These are phyloP conservation scores for Phytophthora sansomeana DNA, from an alignment of 352 stramenopile genomes.

Conservation along the genomic window DNA sequence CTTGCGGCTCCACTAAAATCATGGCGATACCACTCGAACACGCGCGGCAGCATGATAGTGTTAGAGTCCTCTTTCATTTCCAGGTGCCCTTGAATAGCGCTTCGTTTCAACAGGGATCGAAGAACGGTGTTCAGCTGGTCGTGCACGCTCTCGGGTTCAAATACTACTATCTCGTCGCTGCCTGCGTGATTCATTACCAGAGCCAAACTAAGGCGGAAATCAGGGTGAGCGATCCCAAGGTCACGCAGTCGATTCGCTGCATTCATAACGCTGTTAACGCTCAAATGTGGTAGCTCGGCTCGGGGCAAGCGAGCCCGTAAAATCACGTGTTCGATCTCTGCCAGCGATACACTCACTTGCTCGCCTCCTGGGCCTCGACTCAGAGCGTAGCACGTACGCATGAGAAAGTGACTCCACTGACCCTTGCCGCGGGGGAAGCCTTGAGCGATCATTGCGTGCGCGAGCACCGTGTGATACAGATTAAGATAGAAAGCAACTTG, in stretches of 20 bases:
- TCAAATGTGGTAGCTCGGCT: slow-evolving; percentile 58
- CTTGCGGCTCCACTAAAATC: slow-evolving; percentile 54
- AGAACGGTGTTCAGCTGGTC: slow-evolving; percentile 77
- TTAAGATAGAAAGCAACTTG: slow-evolving; percentile 84
- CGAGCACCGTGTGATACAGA: slow-evolving; percentile 77
- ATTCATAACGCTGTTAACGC: slow-evolving; percentile 31
- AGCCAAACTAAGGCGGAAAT: slow-evolving; percentile 83
- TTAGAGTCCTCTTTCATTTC: slow-evolving; percentile 41
- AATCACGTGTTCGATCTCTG: slow-evolving; percentile 82
- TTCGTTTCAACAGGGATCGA: slow-evolving; percentile 37
- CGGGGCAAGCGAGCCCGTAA: slow-evolving; percentile 63
- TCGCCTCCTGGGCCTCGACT: slow-evolving; percentile 33
- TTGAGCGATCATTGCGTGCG: slow-evolving; percentile 79
- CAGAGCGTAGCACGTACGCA: slow-evolving; percentile 70
- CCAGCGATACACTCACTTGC: slow-evolving; percentile 68
- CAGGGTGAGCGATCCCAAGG: slow-evolving; percentile 65
- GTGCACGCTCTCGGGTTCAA: slow-evolving; percentile 55
- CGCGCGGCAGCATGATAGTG: slow-evolving; percentile 59
- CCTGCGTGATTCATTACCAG: slow-evolving; percentile 63
- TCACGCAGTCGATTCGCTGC: slow-evolving; percentile 29
- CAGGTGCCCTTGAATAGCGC: slow-evolving; percentile 32
- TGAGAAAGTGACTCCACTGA: slow-evolving; percentile 69
- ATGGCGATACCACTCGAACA: slow-evolving; percentile 80
- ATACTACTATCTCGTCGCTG: slow-evolving; percentile 28
- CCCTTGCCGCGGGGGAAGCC: slow-evolving; percentile 64